Evolutionary conservation across 139 green algal genomes (phyloP).

Genomic region (Trebouxia sp.): DNA sequence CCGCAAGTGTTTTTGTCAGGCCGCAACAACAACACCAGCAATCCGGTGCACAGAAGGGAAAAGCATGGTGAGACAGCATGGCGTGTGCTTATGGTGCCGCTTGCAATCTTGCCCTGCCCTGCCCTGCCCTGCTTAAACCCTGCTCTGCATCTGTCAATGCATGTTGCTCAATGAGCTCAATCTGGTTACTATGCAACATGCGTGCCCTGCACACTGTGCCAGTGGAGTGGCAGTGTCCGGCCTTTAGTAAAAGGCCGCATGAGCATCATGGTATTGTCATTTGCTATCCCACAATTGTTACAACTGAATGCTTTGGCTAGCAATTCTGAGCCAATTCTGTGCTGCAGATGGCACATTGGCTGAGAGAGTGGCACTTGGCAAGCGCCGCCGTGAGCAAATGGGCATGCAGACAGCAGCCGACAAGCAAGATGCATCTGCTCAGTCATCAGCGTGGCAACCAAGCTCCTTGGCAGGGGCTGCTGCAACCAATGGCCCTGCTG

Average conservation of each 20-base stretch:
- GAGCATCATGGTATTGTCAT: neutral
- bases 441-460: neutral
- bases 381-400: neutral
- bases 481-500: neutral
- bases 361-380: neutral
- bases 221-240: too few relatives aligned
- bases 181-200: too few relatives aligned
- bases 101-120: neutral
- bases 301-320: neutral
- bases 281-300: neutral
- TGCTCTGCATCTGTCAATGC: too few relatives aligned
- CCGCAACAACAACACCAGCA: conserved; percentile 49
- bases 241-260: too few relatives aligned
- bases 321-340: conserved; percentile 6
- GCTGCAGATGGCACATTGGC: neutral
- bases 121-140: neutral
- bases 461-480: neutral
- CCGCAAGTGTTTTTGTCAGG: conserved; percentile 34
- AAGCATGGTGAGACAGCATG: conserved; percentile 12
- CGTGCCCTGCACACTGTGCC: too few relatives aligned
- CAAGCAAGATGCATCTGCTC: neutral
- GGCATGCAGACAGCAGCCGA: neutral
- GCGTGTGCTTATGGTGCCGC: too few relatives aligned
- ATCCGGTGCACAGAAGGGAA: neutral
- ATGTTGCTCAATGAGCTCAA: too few relatives aligned